Evolutionary conservation across 75 land plant species (phyloP).

Genomic region (Picea sitchensis): DNA sequence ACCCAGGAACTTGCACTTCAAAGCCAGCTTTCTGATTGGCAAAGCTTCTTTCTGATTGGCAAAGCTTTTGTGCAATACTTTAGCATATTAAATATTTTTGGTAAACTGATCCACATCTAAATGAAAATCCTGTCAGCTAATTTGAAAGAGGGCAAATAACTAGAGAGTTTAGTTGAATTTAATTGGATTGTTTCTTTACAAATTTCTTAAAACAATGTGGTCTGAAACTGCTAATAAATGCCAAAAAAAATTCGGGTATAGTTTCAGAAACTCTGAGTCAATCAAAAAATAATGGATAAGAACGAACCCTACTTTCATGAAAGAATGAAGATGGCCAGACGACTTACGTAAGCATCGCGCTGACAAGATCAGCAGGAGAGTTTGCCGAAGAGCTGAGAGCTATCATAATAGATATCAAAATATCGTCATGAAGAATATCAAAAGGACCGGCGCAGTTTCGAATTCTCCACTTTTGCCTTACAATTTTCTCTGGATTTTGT

Average conservation of each 20-base stretch:
- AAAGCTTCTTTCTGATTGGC: too few relatives aligned
- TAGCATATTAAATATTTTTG: too few relatives aligned
- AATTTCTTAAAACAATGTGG: neutral
- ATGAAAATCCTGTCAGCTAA: too few relatives aligned
- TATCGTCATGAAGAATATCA: slow-evolving; percentile 11
- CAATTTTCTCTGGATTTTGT: too few relatives aligned
- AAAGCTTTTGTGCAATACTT: too few relatives aligned
- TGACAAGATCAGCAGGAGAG: slow-evolving; percentile 5
- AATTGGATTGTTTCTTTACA: neutral
- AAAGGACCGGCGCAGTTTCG: neutral
- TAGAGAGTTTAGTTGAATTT: neutral
- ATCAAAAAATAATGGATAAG: neutral
- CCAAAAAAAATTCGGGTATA: neutral
- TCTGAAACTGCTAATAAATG: neutral
- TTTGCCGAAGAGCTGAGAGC: neutral
- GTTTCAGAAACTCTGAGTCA: neutral
- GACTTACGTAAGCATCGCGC: slow-evolving; percentile 10
- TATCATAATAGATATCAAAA: neutral
- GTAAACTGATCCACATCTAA: too few relatives aligned
- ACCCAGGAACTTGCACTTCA: too few relatives aligned
- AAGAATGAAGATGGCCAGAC: neutral
- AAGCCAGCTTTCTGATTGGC: too few relatives aligned
- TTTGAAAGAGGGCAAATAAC: neutral
- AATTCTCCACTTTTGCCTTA: too few relatives aligned
- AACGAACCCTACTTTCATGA: neutral